Conservation (phyloP, 306 rosid genomes). For the Sindora glabra region DNA sequence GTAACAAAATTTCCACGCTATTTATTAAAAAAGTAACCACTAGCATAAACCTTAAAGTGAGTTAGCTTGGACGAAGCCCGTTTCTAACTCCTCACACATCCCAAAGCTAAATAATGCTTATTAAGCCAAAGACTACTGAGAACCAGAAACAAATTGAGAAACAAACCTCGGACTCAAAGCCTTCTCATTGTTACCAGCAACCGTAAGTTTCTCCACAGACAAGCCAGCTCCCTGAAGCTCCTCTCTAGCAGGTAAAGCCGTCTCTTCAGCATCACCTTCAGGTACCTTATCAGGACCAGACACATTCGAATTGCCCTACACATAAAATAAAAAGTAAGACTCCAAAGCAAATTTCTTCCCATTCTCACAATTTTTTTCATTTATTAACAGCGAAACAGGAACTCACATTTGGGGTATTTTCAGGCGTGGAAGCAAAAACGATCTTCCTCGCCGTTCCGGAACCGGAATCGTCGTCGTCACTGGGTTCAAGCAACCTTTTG, state of each 20-base stretch:
- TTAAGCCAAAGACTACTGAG: neutral
- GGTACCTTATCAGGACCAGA: constrained; percentile 39
- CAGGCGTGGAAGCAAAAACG: constrained; percentile 25
- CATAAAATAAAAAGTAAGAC: neutral
- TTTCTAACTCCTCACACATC: neutral
- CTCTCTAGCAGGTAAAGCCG: constrained; percentile 18
- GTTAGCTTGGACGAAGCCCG: neutral
- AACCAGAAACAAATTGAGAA: neutral
- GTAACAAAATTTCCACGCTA: neutral
- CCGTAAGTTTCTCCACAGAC: no score
- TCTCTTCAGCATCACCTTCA: constrained; percentile 37
- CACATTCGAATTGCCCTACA: constrained; percentile 42
- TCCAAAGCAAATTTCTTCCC: neutral
- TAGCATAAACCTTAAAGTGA: neutral
- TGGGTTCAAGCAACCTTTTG: constrained; percentile 83
- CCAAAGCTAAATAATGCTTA: neutral
- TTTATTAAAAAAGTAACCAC: neutral
- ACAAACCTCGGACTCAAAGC: constrained; percentile 56
- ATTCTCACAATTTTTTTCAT: neutral
- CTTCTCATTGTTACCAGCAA: constrained; percentile 36
- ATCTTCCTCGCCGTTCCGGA: constrained; percentile 36
- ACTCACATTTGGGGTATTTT: constrained; percentile 16
- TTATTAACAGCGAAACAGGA: neutral
- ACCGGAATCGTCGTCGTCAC: constrained; percentile 55
- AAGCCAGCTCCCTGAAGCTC: constrained; percentile 42